phyloP scores from a whole-genome alignment of 352 stramenopile genomes.

The Globisporangium viniferum region DNA sequence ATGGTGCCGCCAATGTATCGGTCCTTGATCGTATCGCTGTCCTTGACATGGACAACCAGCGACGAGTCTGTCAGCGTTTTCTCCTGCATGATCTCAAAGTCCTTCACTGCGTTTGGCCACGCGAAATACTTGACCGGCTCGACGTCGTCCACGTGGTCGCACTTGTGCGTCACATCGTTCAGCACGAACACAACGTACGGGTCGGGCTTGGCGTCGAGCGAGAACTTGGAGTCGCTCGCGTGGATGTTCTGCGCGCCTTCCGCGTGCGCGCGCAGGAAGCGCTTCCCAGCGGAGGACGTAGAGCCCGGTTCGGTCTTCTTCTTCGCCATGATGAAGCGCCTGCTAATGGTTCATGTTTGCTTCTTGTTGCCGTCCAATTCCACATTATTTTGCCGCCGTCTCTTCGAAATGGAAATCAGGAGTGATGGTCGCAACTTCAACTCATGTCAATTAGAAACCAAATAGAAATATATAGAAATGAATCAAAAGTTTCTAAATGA shows the following conservation, averaged over 20 bases:
- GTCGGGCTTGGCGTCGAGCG: conserved; percentile 38
- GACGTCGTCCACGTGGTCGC: conserved; percentile 36
- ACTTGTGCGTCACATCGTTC: conserved; percentile 24
- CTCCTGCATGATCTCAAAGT: conserved; percentile 32
- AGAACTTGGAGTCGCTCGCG: conserved; percentile 25
- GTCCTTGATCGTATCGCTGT: conserved; percentile 44
- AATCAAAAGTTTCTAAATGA: conserved; percentile 4
- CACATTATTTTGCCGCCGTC: background rate
- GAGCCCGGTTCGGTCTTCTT: background rate
- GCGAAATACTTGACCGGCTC: conserved; percentile 39
- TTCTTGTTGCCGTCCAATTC: background rate
- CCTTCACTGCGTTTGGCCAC: conserved; percentile 37
- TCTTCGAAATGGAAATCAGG: background rate
- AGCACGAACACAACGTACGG: conserved; percentile 46
- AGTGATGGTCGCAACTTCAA: conserved; percentile 13
- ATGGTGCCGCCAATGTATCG: conserved; percentile 44
- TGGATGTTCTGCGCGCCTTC: conserved; percentile 36
- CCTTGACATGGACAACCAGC: conserved; percentile 41
- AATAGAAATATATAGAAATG: background rate
- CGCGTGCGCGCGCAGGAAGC: conserved; percentile 29
- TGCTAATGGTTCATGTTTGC: background rate
- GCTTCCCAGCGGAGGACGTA: background rate
- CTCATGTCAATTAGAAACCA: background rate
- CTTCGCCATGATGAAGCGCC: background rate
- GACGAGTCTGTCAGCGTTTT: conserved; percentile 9